These are phyloP conservation scores for Amyloporia xantha DNA, from an alignment of 768 basidiomycete genomes.

Conservation along the genomic window DNA sequence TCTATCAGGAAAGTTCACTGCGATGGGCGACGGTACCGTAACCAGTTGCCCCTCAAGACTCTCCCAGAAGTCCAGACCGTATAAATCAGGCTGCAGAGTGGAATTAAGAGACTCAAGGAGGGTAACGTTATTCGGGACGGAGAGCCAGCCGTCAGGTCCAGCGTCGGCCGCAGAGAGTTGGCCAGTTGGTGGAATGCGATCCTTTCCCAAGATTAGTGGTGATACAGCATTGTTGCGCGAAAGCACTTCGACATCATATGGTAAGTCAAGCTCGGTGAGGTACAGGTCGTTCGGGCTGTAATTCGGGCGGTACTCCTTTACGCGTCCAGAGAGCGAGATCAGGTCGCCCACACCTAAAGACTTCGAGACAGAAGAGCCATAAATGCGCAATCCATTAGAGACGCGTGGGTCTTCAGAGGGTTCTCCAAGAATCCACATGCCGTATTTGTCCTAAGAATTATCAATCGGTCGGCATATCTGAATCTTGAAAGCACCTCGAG, in stretches of 20 bases:
- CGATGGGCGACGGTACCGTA: slow-evolving; percentile 39
- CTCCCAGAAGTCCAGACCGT: slow-evolving; percentile 60
- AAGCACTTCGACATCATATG: slow-evolving; percentile 36
- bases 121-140: slow-evolving; percentile 47
- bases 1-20: slow-evolving; percentile 43
- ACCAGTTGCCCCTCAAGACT: slow-evolving; percentile 56
- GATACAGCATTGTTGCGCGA: slow-evolving; percentile 40
- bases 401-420: slow-evolving; percentile 37
- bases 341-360: slow-evolving; percentile 39
- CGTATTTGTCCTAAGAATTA: slow-evolving; percentile 31
- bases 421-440: slow-evolving; percentile 44
- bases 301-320: slow-evolving; percentile 45
- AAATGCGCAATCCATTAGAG: slow-evolving; percentile 48
- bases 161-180: slow-evolving; percentile 42
- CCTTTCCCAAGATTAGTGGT: slow-evolving; percentile 45
- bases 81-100: slow-evolving; percentile 42
- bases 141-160: slow-evolving; percentile 49
- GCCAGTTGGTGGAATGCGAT: slow-evolving; percentile 47
- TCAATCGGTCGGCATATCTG: neutral
- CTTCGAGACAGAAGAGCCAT: slow-evolving; percentile 33
- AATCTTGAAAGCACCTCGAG: too few relatives aligned
- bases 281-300: slow-evolving; percentile 39
- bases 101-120: slow-evolving; percentile 39
- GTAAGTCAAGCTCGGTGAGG: slow-evolving; percentile 42
- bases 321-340: slow-evolving; percentile 38